Conservation (phyloP, 208 protist genomes). For the Wallacemonas rigidus region DNA sequence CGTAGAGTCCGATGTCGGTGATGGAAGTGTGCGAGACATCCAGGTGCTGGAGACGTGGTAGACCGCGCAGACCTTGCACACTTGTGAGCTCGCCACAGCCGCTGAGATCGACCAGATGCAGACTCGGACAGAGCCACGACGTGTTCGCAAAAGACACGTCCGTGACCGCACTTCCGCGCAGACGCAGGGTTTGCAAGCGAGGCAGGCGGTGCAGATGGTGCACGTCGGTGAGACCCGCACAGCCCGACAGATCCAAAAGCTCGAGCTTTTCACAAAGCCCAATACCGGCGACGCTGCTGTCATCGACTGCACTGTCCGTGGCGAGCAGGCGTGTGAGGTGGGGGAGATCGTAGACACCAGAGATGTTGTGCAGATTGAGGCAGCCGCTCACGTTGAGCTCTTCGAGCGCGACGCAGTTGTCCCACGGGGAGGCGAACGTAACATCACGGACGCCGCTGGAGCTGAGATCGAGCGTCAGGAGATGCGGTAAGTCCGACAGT, state of each 20-base stretch:
- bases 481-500: slow-evolving; percentile 19
- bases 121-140: slow-evolving; percentile 28
- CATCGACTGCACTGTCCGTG: slow-evolving; percentile 27
- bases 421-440: slow-evolving; percentile 18
- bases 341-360: slow-evolving; percentile 4
- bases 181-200: slow-evolving; percentile 17
- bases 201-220: slow-evolving; percentile 27
- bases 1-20: slow-evolving; percentile 20
- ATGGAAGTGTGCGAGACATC: slow-evolving; percentile 26
- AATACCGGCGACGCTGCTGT: slow-evolving; percentile 32
- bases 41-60: slow-evolving; percentile 27
- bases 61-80: slow-evolving; percentile 13
- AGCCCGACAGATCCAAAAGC: slow-evolving; percentile 44
- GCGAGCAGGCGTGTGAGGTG: slow-evolving; percentile 25
- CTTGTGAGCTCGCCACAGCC: slow-evolving; percentile 10
- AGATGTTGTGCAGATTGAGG: background rate
- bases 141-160: slow-evolving; percentile 4
- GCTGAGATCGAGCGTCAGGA: slow-evolving; percentile 22
- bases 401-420: slow-evolving; percentile 13
- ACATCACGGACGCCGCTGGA: slow-evolving; percentile 7
- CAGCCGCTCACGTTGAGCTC: slow-evolving; percentile 19
- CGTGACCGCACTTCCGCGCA: slow-evolving; percentile 7
- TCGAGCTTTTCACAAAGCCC: slow-evolving; percentile 29
- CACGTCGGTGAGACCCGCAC: slow-evolving; percentile 25
- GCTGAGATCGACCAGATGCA: slow-evolving; percentile 27